Base-by-base conservation (phyloP, 1,139 yeast species). In the Wickerhamomyces sp. region DNA sequence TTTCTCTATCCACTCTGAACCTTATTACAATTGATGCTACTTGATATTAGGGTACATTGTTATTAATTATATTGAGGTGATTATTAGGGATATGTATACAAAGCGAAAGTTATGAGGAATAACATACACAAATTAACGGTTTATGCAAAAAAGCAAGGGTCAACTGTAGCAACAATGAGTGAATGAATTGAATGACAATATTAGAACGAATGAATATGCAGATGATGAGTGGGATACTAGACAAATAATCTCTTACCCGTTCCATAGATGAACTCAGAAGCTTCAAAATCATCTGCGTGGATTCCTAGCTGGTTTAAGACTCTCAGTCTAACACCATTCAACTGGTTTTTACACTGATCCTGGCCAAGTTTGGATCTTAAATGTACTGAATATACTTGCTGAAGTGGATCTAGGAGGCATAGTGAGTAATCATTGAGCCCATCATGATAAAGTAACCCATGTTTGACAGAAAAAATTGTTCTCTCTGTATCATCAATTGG, bases 1-100 rank as follows among this genome's bases (percentile, higher is more conserved):
- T 69, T 67, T 37, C 62, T 70, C 15, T 70, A 72, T 48, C 70
- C 71, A 20, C 45, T 61, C 18, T 63, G 25, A 24, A 25, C 14
- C 7, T 7, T 8, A 8, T 21, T 10, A 25, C 12, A 25, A 25
- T 7, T 10, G 5, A 7, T 25, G 13, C 14, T 10, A 25, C 12
- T 25, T 7, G 13, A 25, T 7, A 21, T 21, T 21, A 21, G 24
- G 10, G 10, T 21, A 10, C 24, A 7, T 7, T 7, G 10, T 21
- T 21, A 21, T 21, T 21, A 21, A 21, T 21, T 21, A 21, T 7
- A 21, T 21, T 7, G 24, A 21, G 7, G 24, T n/a, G n/a, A n/a
- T n/a, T n/a, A n/a, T n/a, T n/a, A n/a, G n/a, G n/a, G n/a, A n/a
- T n/a, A n/a, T n/a, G n/a, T n/a, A n/a, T n/a, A n/a, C n/a, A n/a